These are phyloP conservation scores for Alternaria sp. DNA, from an alignment of 2,329 filamentous ascomycete genomes.

Conservation along the genomic window DNA sequence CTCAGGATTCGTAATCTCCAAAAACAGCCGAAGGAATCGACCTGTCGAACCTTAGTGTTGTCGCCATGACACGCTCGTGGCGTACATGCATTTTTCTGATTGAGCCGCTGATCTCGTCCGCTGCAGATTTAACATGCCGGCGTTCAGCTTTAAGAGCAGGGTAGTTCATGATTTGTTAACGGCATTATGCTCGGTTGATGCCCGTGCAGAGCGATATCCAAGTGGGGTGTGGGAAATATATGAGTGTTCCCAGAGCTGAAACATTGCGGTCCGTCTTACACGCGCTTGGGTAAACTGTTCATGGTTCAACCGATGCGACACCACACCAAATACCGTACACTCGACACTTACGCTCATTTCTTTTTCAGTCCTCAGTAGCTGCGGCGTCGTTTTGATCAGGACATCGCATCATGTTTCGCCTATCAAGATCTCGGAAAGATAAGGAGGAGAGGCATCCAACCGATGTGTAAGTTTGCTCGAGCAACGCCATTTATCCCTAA, in stretches of 20 bases:
- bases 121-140: slow-evolving; percentile 2
- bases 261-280: slow-evolving; percentile 5
- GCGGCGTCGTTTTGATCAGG: not conserved
- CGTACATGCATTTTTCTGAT: slow-evolving; percentile 8
- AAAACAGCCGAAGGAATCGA: slow-evolving; percentile 9
- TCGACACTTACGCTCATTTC: not conserved
- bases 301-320: not conserved
- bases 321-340: not conserved
- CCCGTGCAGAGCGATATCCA: slow-evolving; percentile 11
- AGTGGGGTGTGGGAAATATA: slow-evolving; percentile 15
- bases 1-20: slow-evolving; percentile 22
- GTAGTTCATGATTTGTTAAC: slow-evolving; percentile 8
- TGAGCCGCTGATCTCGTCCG: slow-evolving; percentile 12
- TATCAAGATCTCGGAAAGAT: slow-evolving; percentile 11
- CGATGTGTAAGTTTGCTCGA: slow-evolving; percentile 14
- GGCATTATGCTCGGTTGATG: slow-evolving; percentile 9
- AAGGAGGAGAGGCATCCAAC: slow-evolving; percentile 1
- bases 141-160: slow-evolving; percentile 9
- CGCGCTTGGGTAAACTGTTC: not conserved
- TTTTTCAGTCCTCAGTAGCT: not conserved
- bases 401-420: slow-evolving; percentile 13
- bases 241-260: slow-evolving; percentile 13
- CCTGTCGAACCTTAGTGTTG: slow-evolving; percentile 15
- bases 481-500: not conserved
- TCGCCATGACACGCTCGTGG: slow-evolving; percentile 10